Conservation (phyloP, 305 asterid genomes). For the Fraxinus baroniana region DNA sequence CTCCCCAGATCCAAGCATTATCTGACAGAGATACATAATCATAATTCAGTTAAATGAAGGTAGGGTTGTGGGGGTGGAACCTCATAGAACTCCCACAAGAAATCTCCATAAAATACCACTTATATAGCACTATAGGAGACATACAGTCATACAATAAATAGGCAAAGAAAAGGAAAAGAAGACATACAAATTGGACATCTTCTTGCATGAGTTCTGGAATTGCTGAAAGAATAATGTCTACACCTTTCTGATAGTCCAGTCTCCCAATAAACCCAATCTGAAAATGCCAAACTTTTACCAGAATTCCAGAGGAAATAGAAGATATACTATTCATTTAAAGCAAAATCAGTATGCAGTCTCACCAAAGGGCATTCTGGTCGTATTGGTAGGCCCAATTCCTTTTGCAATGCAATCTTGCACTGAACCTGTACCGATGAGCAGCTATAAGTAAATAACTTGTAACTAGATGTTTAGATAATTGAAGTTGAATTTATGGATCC, state of each 20-base stretch:
- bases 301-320: background rate
- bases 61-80: background rate
- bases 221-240: conserved; percentile 83
- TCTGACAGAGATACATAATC: conserved; percentile 37
- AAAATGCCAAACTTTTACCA: conserved; percentile 16
- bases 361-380: conserved; percentile 83
- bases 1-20: conserved; percentile 99
- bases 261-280: conserved; percentile 98
- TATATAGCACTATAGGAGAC: background rate
- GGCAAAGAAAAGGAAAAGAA: background rate
- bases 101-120: background rate
- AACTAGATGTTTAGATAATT: background rate
- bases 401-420: conserved; percentile 81
- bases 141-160: background rate
- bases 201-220: conserved; percentile 80
- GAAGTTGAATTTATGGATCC: background rate
- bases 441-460: background rate
- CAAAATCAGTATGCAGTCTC: conserved; percentile 25
- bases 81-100: background rate
- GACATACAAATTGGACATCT: conserved; percentile 79
- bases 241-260: conserved; percentile 92
- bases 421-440: conserved; percentile 44
- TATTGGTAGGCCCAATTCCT: conserved; percentile 85
- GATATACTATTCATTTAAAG: conserved; percentile 5
- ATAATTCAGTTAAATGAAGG: background rate